Conservation (phyloP, 306 rosid species). For the Rosa chinensis region DNA sequence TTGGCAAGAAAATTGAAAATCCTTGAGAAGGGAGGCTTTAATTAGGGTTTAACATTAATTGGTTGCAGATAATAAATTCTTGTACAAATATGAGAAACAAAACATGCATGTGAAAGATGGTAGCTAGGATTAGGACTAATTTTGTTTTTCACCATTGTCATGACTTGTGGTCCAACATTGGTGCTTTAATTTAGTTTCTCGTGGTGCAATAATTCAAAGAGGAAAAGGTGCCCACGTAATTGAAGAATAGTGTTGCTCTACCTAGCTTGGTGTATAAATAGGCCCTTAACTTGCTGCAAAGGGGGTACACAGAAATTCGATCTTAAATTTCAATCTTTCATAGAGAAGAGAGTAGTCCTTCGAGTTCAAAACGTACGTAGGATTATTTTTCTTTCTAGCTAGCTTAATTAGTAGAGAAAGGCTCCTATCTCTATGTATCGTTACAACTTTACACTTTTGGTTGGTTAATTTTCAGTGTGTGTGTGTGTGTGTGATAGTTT, state of each 20-base stretch:
- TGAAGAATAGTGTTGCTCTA: neutral
- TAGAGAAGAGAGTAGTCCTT: neutral
- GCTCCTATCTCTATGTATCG: neutral
- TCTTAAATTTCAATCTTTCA: neutral
- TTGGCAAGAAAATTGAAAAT: too few species aligned
- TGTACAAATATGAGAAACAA: neutral
- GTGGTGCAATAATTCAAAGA: neutral
- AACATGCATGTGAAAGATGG: neutral
- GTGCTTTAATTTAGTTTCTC: neutral
- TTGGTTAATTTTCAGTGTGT: neutral
- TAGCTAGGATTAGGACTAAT: neutral
- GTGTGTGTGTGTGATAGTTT: neutral
- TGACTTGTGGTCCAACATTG: neutral
- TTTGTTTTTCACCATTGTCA: conserved; percentile 3
- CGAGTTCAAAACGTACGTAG: neutral
- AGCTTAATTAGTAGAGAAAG: neutral
- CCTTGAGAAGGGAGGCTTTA: too few species aligned
- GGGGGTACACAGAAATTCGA: neutral
- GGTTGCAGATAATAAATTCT: too few species aligned
- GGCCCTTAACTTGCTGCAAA: neutral
- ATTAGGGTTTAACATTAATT: too few species aligned
- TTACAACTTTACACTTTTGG: neutral
- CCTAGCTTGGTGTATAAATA: neutral
- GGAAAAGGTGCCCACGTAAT: neutral
- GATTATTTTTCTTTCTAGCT: neutral